phyloP scores from a whole-genome alignment of 345 rosid species.

The Abelmoschus esculentus region DNA sequence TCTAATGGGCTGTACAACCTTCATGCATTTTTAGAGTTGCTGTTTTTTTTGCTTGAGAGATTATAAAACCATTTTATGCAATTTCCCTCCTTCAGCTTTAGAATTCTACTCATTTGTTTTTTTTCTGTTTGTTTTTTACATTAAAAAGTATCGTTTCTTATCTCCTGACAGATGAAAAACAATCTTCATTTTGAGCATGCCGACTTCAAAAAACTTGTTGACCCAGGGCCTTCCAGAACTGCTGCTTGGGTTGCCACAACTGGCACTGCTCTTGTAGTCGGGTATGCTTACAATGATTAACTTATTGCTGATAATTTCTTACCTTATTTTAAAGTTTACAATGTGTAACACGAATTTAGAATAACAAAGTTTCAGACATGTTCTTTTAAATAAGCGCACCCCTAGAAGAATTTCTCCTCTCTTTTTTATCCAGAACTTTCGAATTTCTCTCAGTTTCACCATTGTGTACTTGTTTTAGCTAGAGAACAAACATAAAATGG shows the following conservation, averaged over 20 bases:
- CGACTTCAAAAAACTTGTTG: slow-evolving; percentile 73
- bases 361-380: neutral
- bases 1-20: neutral
- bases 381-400: no score
- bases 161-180: slow-evolving; percentile 49
- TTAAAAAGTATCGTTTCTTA: slow-evolving; percentile 7
- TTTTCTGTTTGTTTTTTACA: neutral
- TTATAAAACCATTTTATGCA: neutral
- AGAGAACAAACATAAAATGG: neutral
- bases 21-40: neutral
- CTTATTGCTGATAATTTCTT: neutral
- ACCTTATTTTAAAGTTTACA: neutral
- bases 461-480: neutral
- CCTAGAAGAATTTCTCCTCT: no score
- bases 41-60: neutral
- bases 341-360: no score
- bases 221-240: slow-evolving; percentile 43
- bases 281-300: slow-evolving; percentile 38
- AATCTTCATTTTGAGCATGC: slow-evolving; percentile 45
- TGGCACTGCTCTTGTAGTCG: slow-evolving; percentile 69
- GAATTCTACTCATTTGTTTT: neutral
- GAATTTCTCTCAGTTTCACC: neutral
- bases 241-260: slow-evolving; percentile 61
- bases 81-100: neutral
- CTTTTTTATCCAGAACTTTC: no score